These are phyloP conservation scores for Immersiella caudata DNA, from an alignment of 495 filamentous ascomycete genomes.

Conservation along the genomic window DNA sequence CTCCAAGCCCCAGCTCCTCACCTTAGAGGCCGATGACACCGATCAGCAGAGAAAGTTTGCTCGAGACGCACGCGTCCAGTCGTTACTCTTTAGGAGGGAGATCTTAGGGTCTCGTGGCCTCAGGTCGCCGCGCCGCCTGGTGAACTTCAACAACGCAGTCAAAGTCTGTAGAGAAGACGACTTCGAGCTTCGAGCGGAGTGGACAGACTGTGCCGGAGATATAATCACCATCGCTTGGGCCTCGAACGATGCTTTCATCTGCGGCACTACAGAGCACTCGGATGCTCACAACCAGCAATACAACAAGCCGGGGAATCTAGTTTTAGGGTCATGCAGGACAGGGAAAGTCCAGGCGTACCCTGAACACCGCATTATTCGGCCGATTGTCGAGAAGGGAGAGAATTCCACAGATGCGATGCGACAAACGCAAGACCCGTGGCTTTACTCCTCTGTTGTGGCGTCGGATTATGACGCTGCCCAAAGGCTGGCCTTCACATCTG, in stretches of 20 bases:
- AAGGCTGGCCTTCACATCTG: conserved; percentile 69
- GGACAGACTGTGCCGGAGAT: conserved; percentile 61
- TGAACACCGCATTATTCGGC: conserved; percentile 67
- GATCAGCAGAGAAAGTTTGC: conserved; percentile 30
- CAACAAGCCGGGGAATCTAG: conserved; percentile 76
- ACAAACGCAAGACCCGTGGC: conserved; percentile 65
- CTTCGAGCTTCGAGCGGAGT: conserved; percentile 48
- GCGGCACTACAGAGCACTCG: conserved; percentile 72
- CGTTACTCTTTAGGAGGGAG: conserved; percentile 46
- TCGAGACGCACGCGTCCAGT: conserved; percentile 34
- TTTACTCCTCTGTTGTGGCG: conserved; percentile 78
- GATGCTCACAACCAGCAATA: conserved; percentile 82
- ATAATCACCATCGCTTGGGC: conserved; percentile 62
- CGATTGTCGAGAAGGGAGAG: conserved; percentile 51
- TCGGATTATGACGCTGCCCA: conserved; percentile 67
- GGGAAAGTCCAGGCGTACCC: conserved; percentile 65
- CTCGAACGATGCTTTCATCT: conserved; percentile 53
- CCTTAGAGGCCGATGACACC: conserved; percentile 32
- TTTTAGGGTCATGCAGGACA: conserved; percentile 64
- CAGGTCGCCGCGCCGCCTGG: conserved; percentile 33
- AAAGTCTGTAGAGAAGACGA: conserved; percentile 49
- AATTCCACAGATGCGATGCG: conserved; percentile 61
- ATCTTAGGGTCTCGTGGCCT: conserved; percentile 39
- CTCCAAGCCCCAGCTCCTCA: conserved; percentile 27
- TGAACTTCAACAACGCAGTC: conserved; percentile 45